Percentiles rank a stretch among this genome's conserved stretches.
Evolutionary conservation across 2,329 filamentous ascomycete genomes (phyloP).

Genomic region (Colletotrichum neosansevieriae): DNA sequence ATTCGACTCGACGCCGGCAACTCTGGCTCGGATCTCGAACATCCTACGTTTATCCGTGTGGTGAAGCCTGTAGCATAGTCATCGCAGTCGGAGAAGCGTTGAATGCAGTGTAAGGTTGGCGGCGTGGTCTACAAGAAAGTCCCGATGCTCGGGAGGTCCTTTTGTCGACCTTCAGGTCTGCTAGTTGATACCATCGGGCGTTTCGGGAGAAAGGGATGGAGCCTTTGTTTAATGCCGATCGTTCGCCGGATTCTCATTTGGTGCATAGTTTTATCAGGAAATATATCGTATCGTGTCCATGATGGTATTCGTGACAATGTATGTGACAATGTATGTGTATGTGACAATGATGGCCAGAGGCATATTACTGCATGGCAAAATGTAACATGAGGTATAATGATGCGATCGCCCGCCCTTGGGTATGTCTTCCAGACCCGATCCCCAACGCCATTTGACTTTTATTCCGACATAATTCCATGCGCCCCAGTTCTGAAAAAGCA

Average conservation of each 20-base stretch:
- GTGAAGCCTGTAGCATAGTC: neutral
- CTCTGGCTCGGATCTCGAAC: slow-evolving; percentile 19
- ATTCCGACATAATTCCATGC: neutral
- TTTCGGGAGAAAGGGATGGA: neutral
- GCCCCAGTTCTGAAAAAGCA: slow-evolving; percentile 5
- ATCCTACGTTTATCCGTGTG: neutral
- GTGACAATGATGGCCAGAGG: slow-evolving; percentile 12
- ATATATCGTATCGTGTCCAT: slow-evolving; percentile 1
- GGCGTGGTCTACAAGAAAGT: neutral
- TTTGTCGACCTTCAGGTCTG: neutral
- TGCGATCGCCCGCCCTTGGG: slow-evolving; percentile 23
- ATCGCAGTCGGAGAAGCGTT: too few relatives aligned
- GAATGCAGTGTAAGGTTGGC: too few relatives aligned
- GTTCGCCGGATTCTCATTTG: neutral
- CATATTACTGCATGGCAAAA: slow-evolving; percentile 28
- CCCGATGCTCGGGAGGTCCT: neutral
- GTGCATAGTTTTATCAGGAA: neutral
- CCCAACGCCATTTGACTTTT: slow-evolving; percentile 32
- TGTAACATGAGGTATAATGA: slow-evolving; percentile 36
- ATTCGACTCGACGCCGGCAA: slow-evolving; percentile 28
- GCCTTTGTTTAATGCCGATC: neutral
- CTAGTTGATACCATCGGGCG: neutral
- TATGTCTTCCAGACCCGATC: slow-evolving; percentile 18
- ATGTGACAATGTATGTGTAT: neutral
- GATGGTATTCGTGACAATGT: slow-evolving; percentile 25